Base-by-base conservation (phyloP, 2,329 filamentous ascomycete genomes). In the Aspergillus japonicus region DNA sequence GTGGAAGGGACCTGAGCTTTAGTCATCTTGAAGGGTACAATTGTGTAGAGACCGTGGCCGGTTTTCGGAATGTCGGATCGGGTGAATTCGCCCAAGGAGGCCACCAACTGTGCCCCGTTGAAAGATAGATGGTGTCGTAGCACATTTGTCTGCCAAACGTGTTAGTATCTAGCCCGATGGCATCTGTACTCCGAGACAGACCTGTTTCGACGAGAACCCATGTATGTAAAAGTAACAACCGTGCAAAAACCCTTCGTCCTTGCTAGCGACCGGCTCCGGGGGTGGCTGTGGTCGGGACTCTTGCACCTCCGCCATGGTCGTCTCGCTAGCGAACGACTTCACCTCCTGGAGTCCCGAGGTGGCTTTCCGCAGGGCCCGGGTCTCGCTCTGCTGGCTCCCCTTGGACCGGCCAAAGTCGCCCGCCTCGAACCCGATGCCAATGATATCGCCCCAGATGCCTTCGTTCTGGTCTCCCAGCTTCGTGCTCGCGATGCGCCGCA, bases 371-470 rank as follows among this genome's bases (percentile, higher is more conserved):
- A 56, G 49, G 56, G 58, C 57, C 23, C 47, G 47, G 53, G 54
- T 62, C 62, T 69, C 58, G 48, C 68, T 51, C 60, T 60, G 72
- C 60, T 66, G 68, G 56, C 68, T 71, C 51, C 68, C 72, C 47
- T 62, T 61, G 33, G 71, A 64, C 54, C 56, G 66, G 50, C 66
- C 68, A 42, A 60, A 60, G 33, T 71, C 69, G 21, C 62, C 62
- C n/a, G 64, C 66, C 26, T 68, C 68, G 50, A 72, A 71, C 2
- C 73, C 74, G 16, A 68, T 69, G 57, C 87, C 87, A 24, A 95
- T 84, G 60, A 99, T 96, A 68, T 96, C 91, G 5, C 89, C 89
- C 94, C 94, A 98, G n/a, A 98, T 83, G 29, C 86, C 87, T 68
- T 93, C 87, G 66, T 88, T 89, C 69, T 97, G 92, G 53, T 83